phyloP scores from a whole-genome alignment of 2,329 filamentous ascomycete species.

The Microcyclosporella mali region DNA sequence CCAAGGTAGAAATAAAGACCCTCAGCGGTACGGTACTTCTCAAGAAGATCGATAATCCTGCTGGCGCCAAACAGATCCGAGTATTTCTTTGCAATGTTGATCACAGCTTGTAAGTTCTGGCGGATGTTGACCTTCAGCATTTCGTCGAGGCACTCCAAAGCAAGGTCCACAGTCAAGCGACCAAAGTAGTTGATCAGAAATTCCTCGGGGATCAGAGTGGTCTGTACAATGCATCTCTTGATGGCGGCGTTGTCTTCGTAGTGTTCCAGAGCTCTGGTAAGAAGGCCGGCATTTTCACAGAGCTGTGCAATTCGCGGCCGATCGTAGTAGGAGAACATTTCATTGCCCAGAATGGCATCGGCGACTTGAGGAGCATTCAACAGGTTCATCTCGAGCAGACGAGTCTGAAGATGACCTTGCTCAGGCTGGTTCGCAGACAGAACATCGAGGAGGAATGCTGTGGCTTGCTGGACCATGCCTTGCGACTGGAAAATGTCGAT shows the following conservation, averaged over 20 bases:
- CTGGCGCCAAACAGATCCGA: conserved; percentile 88
- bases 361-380: conserved; percentile 95
- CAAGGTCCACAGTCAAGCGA: conserved; percentile 89
- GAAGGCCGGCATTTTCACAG: conserved; percentile 85
- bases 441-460: conserved; percentile 93
- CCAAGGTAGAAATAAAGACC: conserved; percentile 98
- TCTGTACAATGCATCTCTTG: conserved; percentile 83
- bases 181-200: conserved; percentile 93
- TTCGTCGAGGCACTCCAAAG: conserved; percentile 84
- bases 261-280: conserved; percentile 70
- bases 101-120: conserved; percentile 88
- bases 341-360: conserved; percentile 93
- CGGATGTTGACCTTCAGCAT: conserved; percentile 97
- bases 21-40: conserved; percentile 96
- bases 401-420: conserved; percentile 87
- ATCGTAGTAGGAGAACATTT: conserved; percentile 98
- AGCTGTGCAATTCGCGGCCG: conserved; percentile 80
- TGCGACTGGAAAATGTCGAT: conserved; percentile 98
- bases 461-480: conserved; percentile 95
- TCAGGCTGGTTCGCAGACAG: conserved; percentile 92
- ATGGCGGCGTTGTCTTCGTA: conserved; percentile 75
- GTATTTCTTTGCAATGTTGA: conserved; percentile 95
- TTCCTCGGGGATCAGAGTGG: conserved; percentile 80
- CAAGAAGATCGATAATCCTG: conserved; percentile 83
- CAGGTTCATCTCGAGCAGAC: conserved; percentile 95